Base-by-base conservation (phyloP, 1,139 yeast species). In the Wickerhamomyces sp. region DNA sequence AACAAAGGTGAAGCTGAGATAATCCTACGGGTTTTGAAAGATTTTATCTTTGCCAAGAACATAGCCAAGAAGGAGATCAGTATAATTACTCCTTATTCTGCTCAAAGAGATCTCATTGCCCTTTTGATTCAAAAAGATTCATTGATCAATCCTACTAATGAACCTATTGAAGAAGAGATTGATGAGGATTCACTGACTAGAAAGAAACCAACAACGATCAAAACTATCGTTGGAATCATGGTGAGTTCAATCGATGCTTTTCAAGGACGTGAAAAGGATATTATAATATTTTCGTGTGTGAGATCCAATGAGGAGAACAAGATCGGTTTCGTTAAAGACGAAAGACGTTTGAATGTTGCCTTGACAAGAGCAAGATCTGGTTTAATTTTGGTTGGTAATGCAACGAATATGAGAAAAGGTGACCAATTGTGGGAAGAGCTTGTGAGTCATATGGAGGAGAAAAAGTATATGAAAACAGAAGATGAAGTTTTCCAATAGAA, bases 21-120 rank as follows among this genome's bases (percentile, higher is more conserved):
- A 31, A 64, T 80, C 19, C 51, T 68, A 22, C 63, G 71, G 39
- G 61, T 71, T 1, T 52, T 80, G 31, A 70, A 65, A 36, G 62
- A 61, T 16, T 61, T 80, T 40, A 66, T 78, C 17, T 62, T 68
- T 39, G 80, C 75, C 30, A 77, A 78, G 48, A 66, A 69, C 7
- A 67, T 80, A 16, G 46, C 60, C 3, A 64, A 69, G 22, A 57
- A 62, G 2, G 69, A 75, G 24, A 79, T 80, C 38, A 85, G 86
- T 42, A 63, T 81, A 16, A 75, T 81, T 38, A 80, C 88, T 1
- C 86, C 87, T 11, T 81, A 81, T 52, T 70, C 85, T 36, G 86
- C 85, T 0, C 88, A 81, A 52, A 64, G 88, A 48, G 86, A 79
- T 51, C 55, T 74, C 39, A 62, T 81, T 13, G 76, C 87, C 0